Base-by-base conservation (phyloP, 2,329 filamentous ascomycete species). In the Colletotrichum tabaci region DNA sequence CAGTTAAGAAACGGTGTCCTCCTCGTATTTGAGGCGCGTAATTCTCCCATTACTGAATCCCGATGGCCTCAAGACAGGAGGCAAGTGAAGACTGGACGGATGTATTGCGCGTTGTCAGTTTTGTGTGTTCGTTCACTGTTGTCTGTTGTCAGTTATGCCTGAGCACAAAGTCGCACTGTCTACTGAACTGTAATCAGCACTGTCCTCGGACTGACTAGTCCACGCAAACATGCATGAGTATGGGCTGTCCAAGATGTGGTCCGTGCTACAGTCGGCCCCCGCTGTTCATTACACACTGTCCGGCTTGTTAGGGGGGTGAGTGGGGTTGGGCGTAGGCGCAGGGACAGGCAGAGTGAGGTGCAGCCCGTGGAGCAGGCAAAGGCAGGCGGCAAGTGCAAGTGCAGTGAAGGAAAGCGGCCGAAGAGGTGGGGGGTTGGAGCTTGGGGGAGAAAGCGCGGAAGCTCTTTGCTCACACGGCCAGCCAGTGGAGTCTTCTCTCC, bases 231-330 rank as follows among this genome's bases (percentile, higher is more conserved):
- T 38, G 35, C 8, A 38, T 38, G 35, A 38, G 35, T 23, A 38
- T 46, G 30, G 44, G 38, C 21, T n/a, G 21, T 42, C 62, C 42
- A 38, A 44, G 16, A 9, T 6, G 8, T 53, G 26, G 46, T 49
- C 65, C 65, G 65, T 64, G 63, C 47, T 2, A 2, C 9, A 21
- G 15, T n/a, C 8, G 52, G 30, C 40, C 47, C 26, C 55, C n/a
- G 40, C 47, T 55, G 50, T 35, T 13, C 15, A 58, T 62, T n/a
- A 23, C 46, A 53, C 52, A 71, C 65, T 68, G 67, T 71, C 42
- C 52, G 16, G 38, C 23, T 44, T 40, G n/a, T 23, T 21, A 38
- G 35, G 35, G 35, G 35, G 46, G 16, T 52, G 49, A 38, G 35
- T 53, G 58, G 57, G 35, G 44, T 16, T 50, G 10, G 13, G 35